phyloP scores from a whole-genome alignment of 2,329 filamentous ascomycete species.

The Metarhizium guizhouense region DNA sequence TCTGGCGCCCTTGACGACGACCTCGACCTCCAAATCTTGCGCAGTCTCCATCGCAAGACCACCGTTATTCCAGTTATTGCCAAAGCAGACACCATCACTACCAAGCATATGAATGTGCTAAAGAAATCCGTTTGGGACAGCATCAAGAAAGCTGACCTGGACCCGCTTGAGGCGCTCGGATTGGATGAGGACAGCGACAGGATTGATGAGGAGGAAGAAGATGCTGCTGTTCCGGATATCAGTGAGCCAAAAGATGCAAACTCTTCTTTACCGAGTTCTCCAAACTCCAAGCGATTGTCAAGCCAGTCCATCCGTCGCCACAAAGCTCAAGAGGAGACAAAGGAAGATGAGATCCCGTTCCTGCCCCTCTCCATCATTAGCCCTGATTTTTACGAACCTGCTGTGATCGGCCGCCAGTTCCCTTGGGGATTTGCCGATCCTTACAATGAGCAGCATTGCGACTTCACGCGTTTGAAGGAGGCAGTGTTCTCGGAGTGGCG shows the following conservation, averaged over 20 bases:
- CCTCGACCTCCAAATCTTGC: slow-evolving; percentile 83
- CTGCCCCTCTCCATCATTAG: slow-evolving; percentile 89
- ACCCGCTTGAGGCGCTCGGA: slow-evolving; percentile 79
- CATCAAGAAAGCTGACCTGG: slow-evolving; percentile 75
- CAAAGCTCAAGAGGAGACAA: slow-evolving; percentile 36
- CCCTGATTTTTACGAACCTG: slow-evolving; percentile 81
- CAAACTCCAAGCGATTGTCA: slow-evolving; percentile 36
- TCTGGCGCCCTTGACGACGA: slow-evolving; percentile 74
- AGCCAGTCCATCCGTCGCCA: slow-evolving; percentile 34
- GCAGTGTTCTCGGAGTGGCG: slow-evolving; percentile 92
- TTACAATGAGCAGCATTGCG: slow-evolving; percentile 84
- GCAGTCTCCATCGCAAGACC: slow-evolving; percentile 83
- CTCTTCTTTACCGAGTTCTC: slow-evolving; percentile 24
- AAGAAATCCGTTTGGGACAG: slow-evolving; percentile 88
- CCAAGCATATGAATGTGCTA: slow-evolving; percentile 83
- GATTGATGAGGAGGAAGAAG: slow-evolving; percentile 45
- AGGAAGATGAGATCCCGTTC: slow-evolving; percentile 53
- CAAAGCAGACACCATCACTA: slow-evolving; percentile 95
- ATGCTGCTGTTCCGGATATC: slow-evolving; percentile 18
- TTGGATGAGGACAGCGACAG: slow-evolving; percentile 65
- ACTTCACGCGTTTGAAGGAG: slow-evolving; percentile 85
- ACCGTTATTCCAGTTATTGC: slow-evolving; percentile 92
- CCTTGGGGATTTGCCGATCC: slow-evolving; percentile 97
- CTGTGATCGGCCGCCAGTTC: slow-evolving; percentile 74
- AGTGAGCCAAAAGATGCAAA: slow-evolving; percentile 13